Evolutionary conservation across 2,329 filamentous ascomycete genomes (phyloP), one percentile per base, ranked within the genome.

Genomic region (Fusarium graminum): DNA sequence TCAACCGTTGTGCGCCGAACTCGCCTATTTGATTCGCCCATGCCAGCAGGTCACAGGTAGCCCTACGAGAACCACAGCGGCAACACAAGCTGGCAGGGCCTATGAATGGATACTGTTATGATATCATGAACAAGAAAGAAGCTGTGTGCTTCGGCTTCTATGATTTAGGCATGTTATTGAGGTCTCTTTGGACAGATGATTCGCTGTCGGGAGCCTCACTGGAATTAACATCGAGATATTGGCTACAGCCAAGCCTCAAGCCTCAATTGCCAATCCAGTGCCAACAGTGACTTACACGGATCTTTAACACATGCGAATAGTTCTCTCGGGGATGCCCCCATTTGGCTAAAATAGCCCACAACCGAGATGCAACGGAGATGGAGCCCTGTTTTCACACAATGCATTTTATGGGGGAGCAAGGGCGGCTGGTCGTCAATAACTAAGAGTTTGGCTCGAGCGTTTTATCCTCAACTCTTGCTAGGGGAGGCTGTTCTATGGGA

Each of bases 41-140:
- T 53, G 46, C 51, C 64, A 65, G 53, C 64, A 65, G 51, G 59
- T 44, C 32, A 57, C 25, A 52, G 60, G 51, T 67, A 71, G 69
- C 69, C 69, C 69, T 71, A 71, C 32, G 54, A 68, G 67, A 65
- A 56, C 58, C 61, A 71, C 61, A 38, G 61, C 64, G 55, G 57
- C 39, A 53, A 59, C 54, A 50, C 43, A 25, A 49, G 34, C 34
- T n/a, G 16, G 17, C 28, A 55, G n/a, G 58, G 34, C 38, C 47
- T 49, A 58, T 42, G 26, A 28, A 46, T 13, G 13, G 13, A 16
- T 40, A 22, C 42, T 55, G 42, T 42, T 26, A 40, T 16, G 50
- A 45, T 29, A 43, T 25, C 22, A 25, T 29, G 36, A 30, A 22
- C 40, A 22, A 63, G 36, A 44, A 28, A 30, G 13, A 8, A 29